Base-by-base conservation (phyloP, 352 stramenopile species). In the Globisporangium paddicum region DNA sequence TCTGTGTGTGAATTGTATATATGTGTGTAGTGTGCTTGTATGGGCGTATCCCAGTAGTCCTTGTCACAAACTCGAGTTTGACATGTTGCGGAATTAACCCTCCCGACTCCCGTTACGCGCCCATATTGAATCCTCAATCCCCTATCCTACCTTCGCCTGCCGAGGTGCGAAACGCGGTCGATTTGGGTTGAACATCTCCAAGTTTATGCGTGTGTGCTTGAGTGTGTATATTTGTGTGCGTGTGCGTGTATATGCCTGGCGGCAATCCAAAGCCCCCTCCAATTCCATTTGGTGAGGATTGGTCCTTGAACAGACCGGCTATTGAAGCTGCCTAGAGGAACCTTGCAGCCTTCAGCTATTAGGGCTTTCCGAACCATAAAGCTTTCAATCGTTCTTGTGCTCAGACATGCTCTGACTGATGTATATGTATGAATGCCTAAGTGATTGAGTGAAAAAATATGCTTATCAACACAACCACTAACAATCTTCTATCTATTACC, bases 251-350 rank as follows among this genome's bases (percentile, higher is more conserved):
- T 72, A 44, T 75, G 41, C 57, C 14, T 74, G 55, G 79, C 79
- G 72, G 76, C 65, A 82, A 93, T 93, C 83, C 83, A 93, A 93
- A 91, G 83, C 83, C 81, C 78, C 75, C 77, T 77, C 73, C 75
- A 72, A 82, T 88, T 72, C 73, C 63, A 88, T 79, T 90, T 72
- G 79, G 75, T 89, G 64, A 19, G 77, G 71, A 72, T 78, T 87
- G 74, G 83, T 94, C 86, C 81, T 95, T 95, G 86, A 95, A 95
- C 86, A 91, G 86, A 94, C 79, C 79, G 84, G 86, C 85, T 92
- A 95, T 95, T 95, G 86, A 93, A 87, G 66, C 66, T 85, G 86
- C 84, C 86, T 52, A 95, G 56, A 94, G 14, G 62, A 87, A 68
- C 62, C 47, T 64, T 90, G 86, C 84, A 95, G 82, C 86, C 86